Conservation (phyloP, 78 protist species). For the Dictyostelium citrinum region DNA sequence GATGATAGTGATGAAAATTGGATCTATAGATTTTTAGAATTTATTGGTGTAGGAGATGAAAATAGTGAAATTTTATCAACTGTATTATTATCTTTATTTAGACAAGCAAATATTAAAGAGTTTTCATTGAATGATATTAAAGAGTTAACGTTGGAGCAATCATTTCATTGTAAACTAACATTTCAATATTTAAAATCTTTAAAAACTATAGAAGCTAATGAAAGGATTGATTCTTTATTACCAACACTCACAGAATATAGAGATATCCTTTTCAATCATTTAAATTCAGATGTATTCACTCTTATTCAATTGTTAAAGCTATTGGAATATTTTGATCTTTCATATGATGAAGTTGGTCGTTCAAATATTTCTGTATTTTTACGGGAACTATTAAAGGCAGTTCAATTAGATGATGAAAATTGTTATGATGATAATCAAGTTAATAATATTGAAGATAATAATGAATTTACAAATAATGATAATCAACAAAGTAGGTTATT, state of each 20-base stretch:
- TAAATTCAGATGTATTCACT: not conserved
- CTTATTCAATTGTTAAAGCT: not conserved
- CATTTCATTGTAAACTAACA: slow-evolving; percentile 28
- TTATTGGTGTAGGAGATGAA: not conserved
- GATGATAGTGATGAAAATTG: not conserved
- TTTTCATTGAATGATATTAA: not conserved
- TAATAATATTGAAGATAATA: not conserved
- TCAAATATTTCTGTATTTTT: not conserved
- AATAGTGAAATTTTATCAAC: not conserved
- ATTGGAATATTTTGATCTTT: not conserved
- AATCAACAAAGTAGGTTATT: not conserved
- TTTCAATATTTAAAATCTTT: not conserved
- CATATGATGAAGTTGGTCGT: slow-evolving; percentile 53
- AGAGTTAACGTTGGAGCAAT: not conserved
- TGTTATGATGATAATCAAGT: not conserved
- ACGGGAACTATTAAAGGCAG: slow-evolving; percentile 4
- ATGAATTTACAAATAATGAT: no score
- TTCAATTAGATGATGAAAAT: not conserved
- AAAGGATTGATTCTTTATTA: not conserved
- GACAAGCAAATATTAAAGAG: not conserved
- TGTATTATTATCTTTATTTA: not conserved
- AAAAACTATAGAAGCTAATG: not conserved
- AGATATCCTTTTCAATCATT: slow-evolving; percentile 19
- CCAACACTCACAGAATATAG: slow-evolving; percentile 52
- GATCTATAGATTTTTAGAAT: slow-evolving; percentile 5